Base-by-base conservation (phyloP, 495 filamentous ascomycete genomes). In the Amniculicola lignicola region DNA sequence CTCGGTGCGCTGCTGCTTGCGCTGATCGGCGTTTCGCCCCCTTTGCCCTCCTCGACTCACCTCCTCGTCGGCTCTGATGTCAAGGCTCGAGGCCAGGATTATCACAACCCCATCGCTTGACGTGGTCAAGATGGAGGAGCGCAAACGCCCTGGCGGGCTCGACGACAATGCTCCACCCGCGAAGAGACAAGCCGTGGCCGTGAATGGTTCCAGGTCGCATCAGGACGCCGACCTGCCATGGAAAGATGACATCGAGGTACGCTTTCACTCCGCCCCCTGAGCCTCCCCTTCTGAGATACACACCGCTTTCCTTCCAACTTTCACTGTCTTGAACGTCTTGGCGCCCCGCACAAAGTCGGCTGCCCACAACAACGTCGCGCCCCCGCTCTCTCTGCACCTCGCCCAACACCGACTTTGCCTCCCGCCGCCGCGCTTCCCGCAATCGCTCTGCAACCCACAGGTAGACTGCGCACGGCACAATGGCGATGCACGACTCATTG, bases 121-220 rank as follows among this genome's bases (percentile, higher is more conserved):
- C 78, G 78, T 83, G 72, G 77, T 84, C 80, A 95, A 90, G 80
- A 95, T 95, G 90, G 90, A 96, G 77, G 89, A 95, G 77, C 89
- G 90, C 82, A 96, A 95, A 79, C 82, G 90, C 81, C 84, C 88
- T 63, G 86, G 77, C 68, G 85, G 82, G 62, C 74, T 81, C 67
- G 89, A 91, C 71, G 87, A 92, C 43, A 75, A 83, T 57, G 87
- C 85, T 52, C 90, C 90, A 36, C 88, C 89, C 7, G 82, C 78
- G 65, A 96, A 95, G 79, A 84, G 88, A 69, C 89, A 92, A 71
- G 87, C 86, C 9, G 80, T 78, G 55, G 67, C 75, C 22, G 76
- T 88, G 16, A 93, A 93, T 74, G 89, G 88, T 64, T 76, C 79
- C 64, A 87, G 86, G 67, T 76, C 81, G 57, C 84, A 87, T 67